Evolutionary conservation across 108 stramenopile species (phyloP).

Genomic region (Ochromonas danica): DNA sequence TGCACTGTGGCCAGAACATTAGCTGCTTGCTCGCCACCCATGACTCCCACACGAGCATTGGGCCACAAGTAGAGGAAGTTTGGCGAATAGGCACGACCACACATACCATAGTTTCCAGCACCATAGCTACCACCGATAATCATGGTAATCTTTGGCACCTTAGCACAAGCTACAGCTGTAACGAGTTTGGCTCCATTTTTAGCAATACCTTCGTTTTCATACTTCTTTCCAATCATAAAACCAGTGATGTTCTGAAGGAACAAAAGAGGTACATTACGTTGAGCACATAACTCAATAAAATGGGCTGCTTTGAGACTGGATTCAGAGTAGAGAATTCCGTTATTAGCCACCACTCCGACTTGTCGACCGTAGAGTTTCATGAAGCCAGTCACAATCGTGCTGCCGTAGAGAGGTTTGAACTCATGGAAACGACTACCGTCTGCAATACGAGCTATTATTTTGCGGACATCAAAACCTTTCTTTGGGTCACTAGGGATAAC

Average conservation of each 20-base stretch:
- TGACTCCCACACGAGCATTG: constrained; percentile 87
- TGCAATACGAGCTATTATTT: constrained; percentile 78
- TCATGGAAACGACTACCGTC: constrained; percentile 95
- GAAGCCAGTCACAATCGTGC: constrained; percentile 91
- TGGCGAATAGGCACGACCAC: constrained; percentile 88
- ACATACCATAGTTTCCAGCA: constrained; percentile 94
- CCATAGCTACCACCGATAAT: constrained; percentile 68
- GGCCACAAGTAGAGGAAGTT: constrained; percentile 98
- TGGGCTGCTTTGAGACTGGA: constrained; percentile 74
- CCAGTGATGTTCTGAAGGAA: constrained; percentile 98
- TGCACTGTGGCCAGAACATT: constrained; percentile 88
- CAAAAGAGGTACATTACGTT: constrained; percentile 87
- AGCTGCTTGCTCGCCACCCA: constrained; percentile 97
- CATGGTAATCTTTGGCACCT: constrained; percentile 90
- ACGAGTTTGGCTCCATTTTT: constrained; percentile 94
- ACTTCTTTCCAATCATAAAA: constrained; percentile 93
- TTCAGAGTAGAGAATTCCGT: constrained; percentile 92
- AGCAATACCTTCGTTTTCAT: constrained; percentile 93
- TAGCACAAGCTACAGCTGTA: constrained; percentile 86
- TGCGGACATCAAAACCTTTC: constrained; percentile 90
- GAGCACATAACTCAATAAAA: constrained; percentile 95
- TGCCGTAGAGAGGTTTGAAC: constrained; percentile 91
- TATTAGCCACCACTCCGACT: constrained; percentile 94
- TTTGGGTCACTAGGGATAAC: constrained; percentile 84
- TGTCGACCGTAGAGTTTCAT: constrained; percentile 85